Conservation (phyloP, 805 yeast species). For the Torulaspora indica region DNA sequence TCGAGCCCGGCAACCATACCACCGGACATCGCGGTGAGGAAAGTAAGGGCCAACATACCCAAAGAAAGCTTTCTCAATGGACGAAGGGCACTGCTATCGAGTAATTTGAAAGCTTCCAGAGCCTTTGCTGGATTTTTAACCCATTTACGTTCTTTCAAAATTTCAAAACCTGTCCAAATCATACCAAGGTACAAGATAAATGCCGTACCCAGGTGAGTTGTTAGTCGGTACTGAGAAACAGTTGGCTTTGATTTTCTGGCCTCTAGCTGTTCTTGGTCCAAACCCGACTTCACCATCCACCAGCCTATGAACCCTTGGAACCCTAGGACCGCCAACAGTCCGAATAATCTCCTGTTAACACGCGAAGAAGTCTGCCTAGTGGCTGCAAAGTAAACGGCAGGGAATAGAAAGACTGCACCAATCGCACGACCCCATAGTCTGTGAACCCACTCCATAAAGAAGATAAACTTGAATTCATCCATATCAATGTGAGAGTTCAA, state of each 20-base stretch:
- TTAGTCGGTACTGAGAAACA: constrained; percentile 89
- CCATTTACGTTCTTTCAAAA: constrained; percentile 69
- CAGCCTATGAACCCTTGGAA: constrained; percentile 95
- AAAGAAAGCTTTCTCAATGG: constrained; percentile 52
- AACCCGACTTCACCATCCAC: constrained; percentile 99
- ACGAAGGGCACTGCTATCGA: constrained; percentile 57
- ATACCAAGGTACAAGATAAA: constrained; percentile 82
- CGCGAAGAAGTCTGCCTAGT: constrained; percentile 61
- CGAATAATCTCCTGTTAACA: constrained; percentile 62
- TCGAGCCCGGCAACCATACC: constrained; percentile 98
- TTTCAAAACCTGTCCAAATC: constrained; percentile 84
- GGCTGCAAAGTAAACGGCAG: constrained; percentile 76
- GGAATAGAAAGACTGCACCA: constrained; percentile 76
- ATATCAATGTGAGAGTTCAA: constrained; percentile 76
- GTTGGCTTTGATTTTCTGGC: constrained; percentile 93
- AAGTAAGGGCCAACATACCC: constrained; percentile 63
- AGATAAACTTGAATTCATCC: constrained; percentile 92
- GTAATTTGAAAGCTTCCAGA: constrained; percentile 47
- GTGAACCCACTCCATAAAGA: constrained; percentile 97
- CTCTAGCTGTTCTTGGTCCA: constrained; percentile 70
- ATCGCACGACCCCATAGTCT: constrained; percentile 87
- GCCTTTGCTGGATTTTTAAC: constrained; percentile 60
- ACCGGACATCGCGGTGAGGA: constrained; percentile 92
- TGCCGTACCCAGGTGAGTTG: constrained; percentile 92
- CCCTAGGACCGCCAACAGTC: constrained; percentile 74